Evolutionary conservation across 208 protist species (phyloP).

Genomic region (Leishmania tarentolae): DNA sequence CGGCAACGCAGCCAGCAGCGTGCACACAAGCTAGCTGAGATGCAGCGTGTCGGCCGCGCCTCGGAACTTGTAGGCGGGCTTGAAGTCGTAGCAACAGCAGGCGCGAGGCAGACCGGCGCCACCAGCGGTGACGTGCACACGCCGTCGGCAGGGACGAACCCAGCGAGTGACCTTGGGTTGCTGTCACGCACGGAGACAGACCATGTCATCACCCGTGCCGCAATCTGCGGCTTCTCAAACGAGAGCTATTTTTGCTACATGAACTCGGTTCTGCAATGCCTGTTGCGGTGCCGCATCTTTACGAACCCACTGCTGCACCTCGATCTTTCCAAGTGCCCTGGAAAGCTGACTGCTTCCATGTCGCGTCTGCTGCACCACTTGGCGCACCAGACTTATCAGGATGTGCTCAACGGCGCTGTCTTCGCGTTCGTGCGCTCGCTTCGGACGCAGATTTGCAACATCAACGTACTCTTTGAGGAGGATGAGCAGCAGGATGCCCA

Average conservation of each 20-base stretch:
- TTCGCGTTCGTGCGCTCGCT: conserved; percentile 49
- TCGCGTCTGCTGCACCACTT: conserved; percentile 51
- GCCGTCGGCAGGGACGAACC: conserved; percentile 7
- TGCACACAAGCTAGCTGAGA: conserved; percentile 2
- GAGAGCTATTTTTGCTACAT: conserved; percentile 96
- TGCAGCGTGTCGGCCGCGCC: conserved; percentile 31
- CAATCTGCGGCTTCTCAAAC: conserved; percentile 87
- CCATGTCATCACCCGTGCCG: conserved; percentile 42
- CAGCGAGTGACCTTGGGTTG: neutral
- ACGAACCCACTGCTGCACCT: conserved; percentile 42
- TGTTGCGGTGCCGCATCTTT: conserved; percentile 81
- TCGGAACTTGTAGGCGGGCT: conserved; percentile 14
- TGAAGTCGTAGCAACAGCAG: conserved; percentile 27
- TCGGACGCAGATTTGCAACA: conserved; percentile 47
- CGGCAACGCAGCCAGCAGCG: conserved; percentile 34
- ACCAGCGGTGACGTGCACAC: neutral
- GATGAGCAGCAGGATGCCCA: conserved; percentile 91
- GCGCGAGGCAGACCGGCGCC: neutral
- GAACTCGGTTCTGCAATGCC: conserved; percentile 95
- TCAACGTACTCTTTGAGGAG: conserved; percentile 62
- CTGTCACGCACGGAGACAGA: conserved; percentile 49
- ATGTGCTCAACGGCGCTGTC: conserved; percentile 50
- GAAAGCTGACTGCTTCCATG: conserved; percentile 56
- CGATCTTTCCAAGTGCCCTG: conserved; percentile 27
- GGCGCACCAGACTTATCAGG: conserved; percentile 47